Evolutionary conservation across 345 rosid genomes (phyloP).

Genomic region (Fremontodendron californicum): DNA sequence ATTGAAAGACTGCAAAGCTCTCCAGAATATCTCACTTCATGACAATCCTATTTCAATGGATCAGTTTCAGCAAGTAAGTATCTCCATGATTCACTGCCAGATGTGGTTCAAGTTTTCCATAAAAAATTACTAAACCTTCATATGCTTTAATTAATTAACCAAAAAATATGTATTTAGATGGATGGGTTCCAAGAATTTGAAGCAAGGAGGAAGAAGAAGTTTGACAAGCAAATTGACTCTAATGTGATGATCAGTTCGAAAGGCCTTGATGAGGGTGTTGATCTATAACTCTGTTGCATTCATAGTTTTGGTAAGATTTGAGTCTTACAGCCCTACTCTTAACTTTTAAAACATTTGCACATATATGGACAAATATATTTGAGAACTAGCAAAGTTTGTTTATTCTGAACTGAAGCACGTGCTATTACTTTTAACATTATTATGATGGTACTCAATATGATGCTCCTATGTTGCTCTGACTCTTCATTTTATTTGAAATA

Average conservation of each 20-base stretch:
- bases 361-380: not conserved
- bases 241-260: conserved; percentile 93
- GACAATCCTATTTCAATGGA: conserved; percentile 87
- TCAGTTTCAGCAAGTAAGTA: conserved; percentile 83
- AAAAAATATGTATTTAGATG: conserved; percentile 39
- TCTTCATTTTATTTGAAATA: too few species aligned
- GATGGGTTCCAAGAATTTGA: conserved; percentile 90
- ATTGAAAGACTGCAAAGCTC: conserved; percentile 80
- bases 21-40: conserved; percentile 82
- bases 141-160: not conserved
- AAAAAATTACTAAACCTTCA: not conserved
- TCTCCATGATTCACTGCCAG: not conserved
- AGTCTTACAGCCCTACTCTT: not conserved
- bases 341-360: not conserved
- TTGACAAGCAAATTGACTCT: conserved; percentile 93
- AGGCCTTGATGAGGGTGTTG: conserved; percentile 93
- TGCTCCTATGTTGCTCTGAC: too few species aligned
- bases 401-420: not conserved
- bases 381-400: not conserved
- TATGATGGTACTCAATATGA: not conserved
- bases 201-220: conserved; percentile 86
- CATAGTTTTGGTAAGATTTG: not conserved
- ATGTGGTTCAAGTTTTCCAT: not conserved
- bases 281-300: conserved; percentile 32
- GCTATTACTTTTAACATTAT: not conserved